A percentile compares a stretch with the other conserved stretches of the same genome.
phyloP scores from a whole-genome alignment of 2,329 filamentous ascomycete genomes.

The Hypoxylon sp. region DNA sequence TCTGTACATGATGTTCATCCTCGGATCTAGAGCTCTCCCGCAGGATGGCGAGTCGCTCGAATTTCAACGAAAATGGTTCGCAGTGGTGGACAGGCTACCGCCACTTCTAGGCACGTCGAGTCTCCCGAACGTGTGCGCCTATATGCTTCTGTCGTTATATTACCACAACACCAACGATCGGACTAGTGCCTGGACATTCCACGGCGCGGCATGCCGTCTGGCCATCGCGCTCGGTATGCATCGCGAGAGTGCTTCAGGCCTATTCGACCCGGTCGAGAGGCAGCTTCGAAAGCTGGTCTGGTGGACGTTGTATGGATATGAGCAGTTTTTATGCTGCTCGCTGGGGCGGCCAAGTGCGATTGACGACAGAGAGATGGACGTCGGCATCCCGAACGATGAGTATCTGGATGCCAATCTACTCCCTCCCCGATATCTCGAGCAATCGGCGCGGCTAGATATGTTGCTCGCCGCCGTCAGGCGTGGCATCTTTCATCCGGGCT shows the following conservation, averaged over 20 bases:
- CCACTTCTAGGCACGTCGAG: constrained; percentile 55
- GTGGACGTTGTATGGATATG: constrained; percentile 53
- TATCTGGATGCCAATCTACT: constrained; percentile 46
- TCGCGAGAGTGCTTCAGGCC: constrained; percentile 54
- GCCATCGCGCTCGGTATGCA: constrained; percentile 60
- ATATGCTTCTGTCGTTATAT: constrained; percentile 57
- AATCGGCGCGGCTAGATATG: constrained; percentile 43
- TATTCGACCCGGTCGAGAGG: constrained; percentile 51
- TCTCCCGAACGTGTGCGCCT: constrained; percentile 57
- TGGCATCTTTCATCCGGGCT: constrained; percentile 46
- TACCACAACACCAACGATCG: constrained; percentile 58
- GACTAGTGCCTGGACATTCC: constrained; percentile 56
- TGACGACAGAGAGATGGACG: constrained; percentile 50
- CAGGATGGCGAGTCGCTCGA: constrained; percentile 49
- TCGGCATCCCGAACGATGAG: constrained; percentile 44
- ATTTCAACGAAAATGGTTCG: constrained; percentile 53
- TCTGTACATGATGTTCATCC: constrained; percentile 56
- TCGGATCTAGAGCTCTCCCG: constrained; percentile 56
- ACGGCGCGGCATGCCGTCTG: constrained; percentile 57
- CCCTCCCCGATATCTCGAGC: constrained; percentile 42
- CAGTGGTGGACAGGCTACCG: constrained; percentile 53
- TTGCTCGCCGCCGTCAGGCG: constrained; percentile 48
- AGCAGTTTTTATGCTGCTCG: constrained; percentile 51
- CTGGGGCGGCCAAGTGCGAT: constrained; percentile 51
- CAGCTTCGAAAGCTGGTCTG: constrained; percentile 50